Conservation (phyloP, 495 filamentous ascomycete species). For the Aspergillus avenaceus region DNA sequence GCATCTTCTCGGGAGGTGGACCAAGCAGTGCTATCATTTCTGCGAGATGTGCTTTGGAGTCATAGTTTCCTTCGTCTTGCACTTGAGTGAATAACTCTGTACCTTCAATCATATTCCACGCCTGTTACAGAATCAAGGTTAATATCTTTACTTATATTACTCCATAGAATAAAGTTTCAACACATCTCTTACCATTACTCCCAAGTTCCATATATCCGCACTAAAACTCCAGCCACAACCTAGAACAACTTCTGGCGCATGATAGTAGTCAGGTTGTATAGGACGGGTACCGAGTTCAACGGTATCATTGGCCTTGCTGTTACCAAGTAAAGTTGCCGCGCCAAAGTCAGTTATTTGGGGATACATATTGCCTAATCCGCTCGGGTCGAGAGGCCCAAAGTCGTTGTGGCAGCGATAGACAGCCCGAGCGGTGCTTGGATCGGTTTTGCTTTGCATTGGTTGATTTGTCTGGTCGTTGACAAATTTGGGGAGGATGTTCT, state of each 20-base stretch:
- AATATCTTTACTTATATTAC: too few species aligned
- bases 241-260: slow-evolving; percentile 35
- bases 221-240: slow-evolving; percentile 27
- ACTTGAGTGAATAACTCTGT: slow-evolving; percentile 31
- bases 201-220: slow-evolving; percentile 37
- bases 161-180: too few species aligned
- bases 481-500: slow-evolving; percentile 21
- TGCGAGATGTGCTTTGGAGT: slow-evolving; percentile 29
- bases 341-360: slow-evolving; percentile 80
- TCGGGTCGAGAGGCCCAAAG: slow-evolving; percentile 20
- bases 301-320: background rate
- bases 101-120: slow-evolving; percentile 40
- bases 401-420: slow-evolving; percentile 21
- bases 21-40: slow-evolving; percentile 38
- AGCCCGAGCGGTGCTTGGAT: slow-evolving; percentile 5
- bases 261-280: slow-evolving; percentile 33
- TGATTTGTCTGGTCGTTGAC: slow-evolving; percentile 14
- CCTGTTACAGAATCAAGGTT: slow-evolving; percentile 20
- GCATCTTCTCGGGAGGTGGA: slow-evolving; percentile 27
- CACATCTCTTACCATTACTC: slow-evolving; percentile 35
- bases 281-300: slow-evolving; percentile 16
- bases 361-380: slow-evolving; percentile 10
- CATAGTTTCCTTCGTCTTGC: slow-evolving; percentile 11
- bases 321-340: slow-evolving; percentile 55
- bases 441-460: slow-evolving; percentile 21